Evolutionary conservation across 2,329 filamentous ascomycete genomes (phyloP), one percentile per base, ranked within the genome.

Genomic region (Cladobotryum protrusum): DNA sequence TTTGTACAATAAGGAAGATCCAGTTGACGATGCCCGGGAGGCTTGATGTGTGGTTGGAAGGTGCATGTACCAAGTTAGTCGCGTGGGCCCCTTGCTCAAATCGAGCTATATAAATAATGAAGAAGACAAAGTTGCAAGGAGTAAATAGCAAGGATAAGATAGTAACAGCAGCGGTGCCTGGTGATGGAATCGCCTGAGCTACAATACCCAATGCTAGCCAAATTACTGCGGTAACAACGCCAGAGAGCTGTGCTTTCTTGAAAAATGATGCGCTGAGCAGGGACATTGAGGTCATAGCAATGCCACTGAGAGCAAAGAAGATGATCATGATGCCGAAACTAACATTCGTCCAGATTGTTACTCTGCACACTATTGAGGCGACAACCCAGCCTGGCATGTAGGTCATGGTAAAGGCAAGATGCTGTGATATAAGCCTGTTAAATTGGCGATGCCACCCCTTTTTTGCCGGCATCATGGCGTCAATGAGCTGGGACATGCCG

Each of bases 121-220:
- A 90, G 63, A 83, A 87, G 19, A 89, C 83, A 61, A 88, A 92
- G 61, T 89, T 92, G 74, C 89, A 90, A 0, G 89, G 86, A 3
- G 86, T 81, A 61, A 95, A 95, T 0, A 95, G 67, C n/a, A 93
- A 63, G 57, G 82, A 82, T 4, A 92, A 73, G 7, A 87, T 71
- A 3, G 78, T 75, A 3, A 89, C 84, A 2, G 81, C 76, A 3
- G 71, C 81, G 1, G 82, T 85, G 12, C 68, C 72, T 2, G 79
- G 77, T 3, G 76, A 76, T 0, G 76, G 79, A 17, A 85, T 71
- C n/a, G 87, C 81, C 65, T 95, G 89, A 0, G 87, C 83, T 19
- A 92, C 72, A 56, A 95, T 85, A 18, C 85, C 87, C 1, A 95
- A 72, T 5, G 90, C 67, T 35, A 93, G 77, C 32, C 79, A 84